Evolutionary conservation across 306 rosid species (phyloP), one percentile per base, ranked within the genome.

Genomic region (Cajanus cajan): DNA sequence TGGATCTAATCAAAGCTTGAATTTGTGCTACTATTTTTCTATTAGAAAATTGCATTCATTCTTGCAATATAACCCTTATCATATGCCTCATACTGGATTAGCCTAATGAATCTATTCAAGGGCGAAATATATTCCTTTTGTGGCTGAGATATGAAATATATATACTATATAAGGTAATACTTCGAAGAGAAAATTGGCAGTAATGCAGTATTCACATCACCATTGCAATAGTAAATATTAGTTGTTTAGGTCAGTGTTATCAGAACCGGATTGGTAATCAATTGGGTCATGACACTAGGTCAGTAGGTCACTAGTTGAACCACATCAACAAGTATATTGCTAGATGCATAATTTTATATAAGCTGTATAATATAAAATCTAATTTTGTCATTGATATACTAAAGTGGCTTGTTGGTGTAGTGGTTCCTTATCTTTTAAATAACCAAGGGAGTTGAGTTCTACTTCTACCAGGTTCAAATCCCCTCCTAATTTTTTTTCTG

Each of bases 21-120:
- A 57, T 74, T 57, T 76, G 70, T 55, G 47, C 24, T 55, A 15
- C 36, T 68, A 40, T 66, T 51, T 64, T 77, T 51, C 18, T 61
- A 41, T 12, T 3, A 50, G 37, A 21, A 34, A 75, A 45, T 64
- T 66, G 36, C 50, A 33, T 19, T 40, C 44, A 44, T 44, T 31
- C 52, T 6, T 59, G 65, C 77, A 67, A 24, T 45, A 44, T 33
- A 28, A 4, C 28, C 31, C 62, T 68, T 36, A 58, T 47, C 14
- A 18, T 24, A 58, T 76, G 25, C 43, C 71, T 74, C 18, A 7
- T 76, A 50, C 24, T 5, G 41, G 74, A 62, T 40, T 77, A 63
- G 48, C 59, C 45, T 34, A 34, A 77, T 33, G 75, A 77, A 14
- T 41, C 36, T 52, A n/a, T 68, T 37, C 11, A 48, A 58, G 58